Conservation (phyloP, 306 rosid genomes). For the Prunus dulcis region DNA sequence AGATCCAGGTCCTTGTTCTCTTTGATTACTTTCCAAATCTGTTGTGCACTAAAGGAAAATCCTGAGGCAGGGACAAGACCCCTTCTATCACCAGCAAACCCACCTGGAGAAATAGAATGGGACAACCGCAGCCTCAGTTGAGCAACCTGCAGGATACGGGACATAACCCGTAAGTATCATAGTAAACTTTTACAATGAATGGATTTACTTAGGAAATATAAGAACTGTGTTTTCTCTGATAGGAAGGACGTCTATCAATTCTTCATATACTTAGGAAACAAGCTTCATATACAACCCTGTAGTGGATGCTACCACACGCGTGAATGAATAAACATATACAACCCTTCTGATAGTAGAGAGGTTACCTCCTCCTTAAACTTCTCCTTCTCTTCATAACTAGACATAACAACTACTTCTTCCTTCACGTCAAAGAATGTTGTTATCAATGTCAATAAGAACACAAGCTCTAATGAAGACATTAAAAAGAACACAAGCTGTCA, state of each 20-base stretch:
- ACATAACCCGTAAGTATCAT: not conserved
- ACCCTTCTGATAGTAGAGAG: conserved; percentile 21
- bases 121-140: conserved; percentile 68
- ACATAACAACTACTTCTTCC: conserved; percentile 91
- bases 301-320: not conserved
- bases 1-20: conserved; percentile 93
- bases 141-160: conserved; percentile 56
- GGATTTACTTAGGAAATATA: not conserved
- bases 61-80: conserved; percentile 91
- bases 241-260: not conserved
- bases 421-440: conserved; percentile 29
- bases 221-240: not conserved
- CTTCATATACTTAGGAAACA: not conserved
- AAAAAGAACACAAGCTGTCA: not conserved
- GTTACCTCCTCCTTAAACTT: conserved; percentile 86
- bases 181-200: conserved; percentile 28
- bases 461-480: not conserved
- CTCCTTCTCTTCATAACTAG: conserved; percentile 82
- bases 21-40: conserved; percentile 78
- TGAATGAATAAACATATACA: conserved; percentile 9
- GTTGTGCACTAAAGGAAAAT: conserved; percentile 78
- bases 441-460: not conserved
- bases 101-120: conserved; percentile 76
- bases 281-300: not conserved
- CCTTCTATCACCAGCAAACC: conserved; percentile 82